Base-by-base conservation (phyloP, 2,329 filamentous ascomycete species). In the Aureobasidium sp. region DNA sequence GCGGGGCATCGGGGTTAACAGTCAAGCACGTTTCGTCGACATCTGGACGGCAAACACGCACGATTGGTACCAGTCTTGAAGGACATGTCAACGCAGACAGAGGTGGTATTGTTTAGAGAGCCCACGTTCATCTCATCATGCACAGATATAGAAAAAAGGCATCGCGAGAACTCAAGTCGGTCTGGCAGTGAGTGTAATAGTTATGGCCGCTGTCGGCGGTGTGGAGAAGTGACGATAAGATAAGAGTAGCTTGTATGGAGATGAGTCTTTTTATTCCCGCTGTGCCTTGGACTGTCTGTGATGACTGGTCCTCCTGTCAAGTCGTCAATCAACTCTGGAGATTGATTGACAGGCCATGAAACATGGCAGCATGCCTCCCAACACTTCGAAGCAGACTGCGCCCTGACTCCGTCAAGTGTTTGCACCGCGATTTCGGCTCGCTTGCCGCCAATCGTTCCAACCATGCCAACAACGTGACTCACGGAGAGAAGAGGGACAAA, bases 401-500 rank as follows among this genome's bases (percentile, higher is more conserved):
- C 32, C 60, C 27, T 56, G 60, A 62, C 6, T 15, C 46, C 15
- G 9, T 60, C 13, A 60, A 34, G 46, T 51, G 34, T 29, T 34
- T 60, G 34, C 57, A 43, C 15, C 57, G 57, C n/a, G 26, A 60
- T 41, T 60, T 60, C 20, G 17, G 17, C 34, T 60, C 57, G 26
- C n/a, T 43, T 5, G 34, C 46, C 26, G 44, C 32, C 17, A 44
- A 53, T 47, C 29, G 39, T 4, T 15, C 47, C 37, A 46, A 39
- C 37, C 36, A 53, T 47, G 39, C 47, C 41, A 36, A 53, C 20
- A 52, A 53, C 26, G 17, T 20, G 1, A 12, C 10, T 47, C 53
- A 60, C 15, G 41, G 53, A 20, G 44, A 52, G n/a, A 61, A 48
- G 20, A 37, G 61, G 55, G 63, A 66, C 51, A 63, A 62, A 37